Evolutionary conservation across 768 basidiomycete species (phyloP), one percentile per base, ranked within the genome.

Genomic region (Cystofilobasidium ferigula): DNA sequence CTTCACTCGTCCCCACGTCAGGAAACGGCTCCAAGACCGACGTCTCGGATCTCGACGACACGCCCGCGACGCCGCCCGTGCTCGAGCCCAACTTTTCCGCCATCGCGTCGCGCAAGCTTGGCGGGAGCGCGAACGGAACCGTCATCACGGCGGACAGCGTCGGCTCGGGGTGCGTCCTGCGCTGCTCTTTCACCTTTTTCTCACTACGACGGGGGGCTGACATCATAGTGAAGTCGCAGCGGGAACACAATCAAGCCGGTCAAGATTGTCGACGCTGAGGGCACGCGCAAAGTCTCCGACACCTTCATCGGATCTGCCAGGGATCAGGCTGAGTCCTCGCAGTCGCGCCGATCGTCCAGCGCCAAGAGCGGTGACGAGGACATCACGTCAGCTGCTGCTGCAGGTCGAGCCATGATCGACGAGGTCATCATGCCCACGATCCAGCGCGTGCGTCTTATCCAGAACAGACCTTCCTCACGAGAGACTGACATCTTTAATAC

Each of bases 241-340:
- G 80, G 88, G 53, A 89, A 88, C 71, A 98, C 93, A 1, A 89
- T 98, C 71, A 82, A 91, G 61, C 92, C 93, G 0, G 85, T 94
- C 69, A 94, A 93, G 81, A 89, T 88, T 72, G 85, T 94, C 35
- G 91, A 95, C 74, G 81, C 86, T 6, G 79, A 81, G 14, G 84
- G 86, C 4, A 91, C 89, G 6, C 77, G 90, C 18, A 80, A 85
- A 68, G 75, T 88, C 24, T 90, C 89, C 0, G 81, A 84, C 13
- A 91, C 89, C 71, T 92, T 83, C 72, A 84, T 91, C 34, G 90
- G 89, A 13, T 71, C 87, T 83, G 62, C 73, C n/a, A 54, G 72
- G 62, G 64, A 53, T 32, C 43, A 67, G 57, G 13, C 66, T 53
- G 62, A 51, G 56, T 22, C 43, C 10, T 81, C 83, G 10, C 76